Evolutionary conservation across 225 moss, liverwort and hornwort genomes (phyloP).

Genomic region (Marchantia paleacea): DNA sequence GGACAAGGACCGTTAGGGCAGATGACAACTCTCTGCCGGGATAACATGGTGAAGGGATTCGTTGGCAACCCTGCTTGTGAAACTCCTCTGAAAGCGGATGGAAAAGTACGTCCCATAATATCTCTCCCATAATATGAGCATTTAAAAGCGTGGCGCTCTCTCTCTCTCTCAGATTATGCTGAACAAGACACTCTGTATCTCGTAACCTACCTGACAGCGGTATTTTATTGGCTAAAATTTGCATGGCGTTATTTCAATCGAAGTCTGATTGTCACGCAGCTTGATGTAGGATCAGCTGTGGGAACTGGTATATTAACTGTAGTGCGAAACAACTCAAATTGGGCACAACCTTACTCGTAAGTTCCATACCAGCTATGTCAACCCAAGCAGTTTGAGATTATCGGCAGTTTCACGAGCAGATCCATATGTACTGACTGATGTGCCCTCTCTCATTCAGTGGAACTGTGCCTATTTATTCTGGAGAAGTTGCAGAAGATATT

Average conservation of each 20-base stretch:
- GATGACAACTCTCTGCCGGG: slow-evolving; percentile 75
- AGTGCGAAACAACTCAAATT: slow-evolving; percentile 68
- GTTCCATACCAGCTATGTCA: slow-evolving; percentile 20
- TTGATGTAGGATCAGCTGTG: slow-evolving; percentile 93
- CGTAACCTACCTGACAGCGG: neutral
- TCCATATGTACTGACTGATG: neutral
- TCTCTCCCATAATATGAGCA: neutral
- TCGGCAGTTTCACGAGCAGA: neutral
- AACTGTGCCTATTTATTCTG: slow-evolving; percentile 92
- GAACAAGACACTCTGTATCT: neutral
- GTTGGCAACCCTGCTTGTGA: slow-evolving; percentile 87
- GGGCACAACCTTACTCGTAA: slow-evolving; percentile 93
- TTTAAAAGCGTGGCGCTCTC: neutral
- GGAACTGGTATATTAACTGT: slow-evolving; percentile 89
- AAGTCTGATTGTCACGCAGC: slow-evolving; percentile 42
- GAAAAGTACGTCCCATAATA: slow-evolving; percentile 51
- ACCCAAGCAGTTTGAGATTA: neutral
- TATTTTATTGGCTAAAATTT: too few species aligned
- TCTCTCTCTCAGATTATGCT: neutral
- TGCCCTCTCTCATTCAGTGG: slow-evolving; percentile 43
- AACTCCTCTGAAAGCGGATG: slow-evolving; percentile 59
- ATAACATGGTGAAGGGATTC: slow-evolving; percentile 86
- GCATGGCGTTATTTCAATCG: neutral
- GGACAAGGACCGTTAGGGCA: slow-evolving; percentile 95
- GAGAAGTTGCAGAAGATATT: slow-evolving; percentile 97